These are phyloP conservation scores for Phialophora macrospora DNA, from an alignment of 2,329 filamentous ascomycete species.

Conservation along the genomic window DNA sequence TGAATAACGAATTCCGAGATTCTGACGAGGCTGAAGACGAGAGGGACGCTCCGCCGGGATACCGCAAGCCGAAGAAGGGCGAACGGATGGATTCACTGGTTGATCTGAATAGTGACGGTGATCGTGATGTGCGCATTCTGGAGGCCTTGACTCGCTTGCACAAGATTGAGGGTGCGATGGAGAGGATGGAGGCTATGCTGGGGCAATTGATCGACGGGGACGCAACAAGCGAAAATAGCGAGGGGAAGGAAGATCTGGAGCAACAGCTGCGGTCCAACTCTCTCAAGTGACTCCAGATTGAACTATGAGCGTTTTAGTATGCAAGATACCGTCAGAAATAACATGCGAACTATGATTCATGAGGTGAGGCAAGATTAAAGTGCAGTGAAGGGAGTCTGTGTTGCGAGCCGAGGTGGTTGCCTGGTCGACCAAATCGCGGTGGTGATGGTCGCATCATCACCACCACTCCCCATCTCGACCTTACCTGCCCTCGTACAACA, in stretches of 20 bases:
- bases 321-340: conserved; percentile 1
- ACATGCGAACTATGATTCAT: neutral
- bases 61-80: conserved; percentile 23
- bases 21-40: conserved; percentile 33
- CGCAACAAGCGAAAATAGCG: conserved; percentile 27
- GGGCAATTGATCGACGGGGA: conserved; percentile 31
- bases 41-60: conserved; percentile 20
- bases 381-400: neutral
- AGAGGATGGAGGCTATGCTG: conserved; percentile 37
- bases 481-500: neutral
- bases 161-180: conserved; percentile 36
- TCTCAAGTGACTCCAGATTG: conserved; percentile 13
- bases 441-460: neutral
- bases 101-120: conserved; percentile 30
- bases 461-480: conserved; percentile 1
- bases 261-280: conserved; percentile 21
- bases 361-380: neutral
- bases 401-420: conserved; percentile 15
- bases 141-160: conserved; percentile 37
- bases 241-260: conserved; percentile 27
- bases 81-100: conserved; percentile 35
- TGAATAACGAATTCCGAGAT: conserved; percentile 35
- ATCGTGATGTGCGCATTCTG: conserved; percentile 24
- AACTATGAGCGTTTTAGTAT: conserved; percentile 10
- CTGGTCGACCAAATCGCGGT: conserved; percentile 13